These are phyloP conservation scores for Herpetomonas samuelpessoai DNA, from an alignment of 208 protist species.

Conservation along the genomic window DNA sequence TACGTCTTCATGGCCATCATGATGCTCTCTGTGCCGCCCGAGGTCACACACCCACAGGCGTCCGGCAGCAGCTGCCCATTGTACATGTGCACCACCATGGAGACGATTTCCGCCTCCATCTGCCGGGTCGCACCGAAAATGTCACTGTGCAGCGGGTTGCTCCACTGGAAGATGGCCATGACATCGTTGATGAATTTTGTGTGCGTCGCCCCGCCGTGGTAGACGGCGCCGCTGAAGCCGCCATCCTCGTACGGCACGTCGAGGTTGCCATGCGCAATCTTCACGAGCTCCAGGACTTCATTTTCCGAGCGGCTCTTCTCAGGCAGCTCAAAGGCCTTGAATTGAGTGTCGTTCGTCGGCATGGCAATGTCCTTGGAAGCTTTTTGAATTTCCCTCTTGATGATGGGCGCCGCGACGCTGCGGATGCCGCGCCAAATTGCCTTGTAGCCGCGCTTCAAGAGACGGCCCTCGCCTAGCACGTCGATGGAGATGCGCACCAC, in stretches of 20 bases:
- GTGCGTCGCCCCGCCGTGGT: constrained; percentile 86
- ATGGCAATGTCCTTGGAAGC: constrained; percentile 45
- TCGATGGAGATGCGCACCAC: constrained; percentile 35
- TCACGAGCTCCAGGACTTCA: constrained; percentile 62
- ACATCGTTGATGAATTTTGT: constrained; percentile 89
- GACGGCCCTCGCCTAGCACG: constrained; percentile 41
- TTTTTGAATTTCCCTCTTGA: constrained; percentile 46
- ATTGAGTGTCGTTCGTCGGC: constrained; percentile 62
- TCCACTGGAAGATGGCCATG: constrained; percentile 89
- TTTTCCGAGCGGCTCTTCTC: constrained; percentile 40
- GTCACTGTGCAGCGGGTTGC: constrained; percentile 96
- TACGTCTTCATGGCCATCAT: constrained; percentile 97
- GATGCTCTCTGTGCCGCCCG: constrained; percentile 97
- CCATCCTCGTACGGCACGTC: constrained; percentile 69
- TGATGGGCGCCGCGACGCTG: constrained; percentile 46
- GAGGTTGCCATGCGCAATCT: constrained; percentile 50
- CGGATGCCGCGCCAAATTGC: constrained; percentile 57
- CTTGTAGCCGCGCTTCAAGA: constrained; percentile 52
- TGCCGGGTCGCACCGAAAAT: constrained; percentile 96
- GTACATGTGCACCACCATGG: constrained; percentile 95
- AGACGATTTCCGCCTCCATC: constrained; percentile 97
- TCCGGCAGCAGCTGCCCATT: constrained; percentile 85
- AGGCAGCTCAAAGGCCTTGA: constrained; percentile 61
- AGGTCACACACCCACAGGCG: constrained; percentile 95
- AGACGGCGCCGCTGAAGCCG: constrained; percentile 91